phyloP scores from a whole-genome alignment of 116 monocot genomes.

The Zostera marina region DNA sequence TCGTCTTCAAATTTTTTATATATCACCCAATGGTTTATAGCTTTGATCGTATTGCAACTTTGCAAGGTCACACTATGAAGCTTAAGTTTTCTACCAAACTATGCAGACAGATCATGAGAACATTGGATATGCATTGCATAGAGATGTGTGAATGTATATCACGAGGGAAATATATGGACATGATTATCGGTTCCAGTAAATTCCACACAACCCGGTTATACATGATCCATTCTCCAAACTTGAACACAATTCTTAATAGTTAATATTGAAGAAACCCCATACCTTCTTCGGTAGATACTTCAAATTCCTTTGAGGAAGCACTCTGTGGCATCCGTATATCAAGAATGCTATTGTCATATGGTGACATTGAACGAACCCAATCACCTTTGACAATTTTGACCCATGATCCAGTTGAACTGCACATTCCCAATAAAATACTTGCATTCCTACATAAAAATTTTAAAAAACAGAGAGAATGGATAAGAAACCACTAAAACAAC shows the following conservation, averaged over 20 bases:
- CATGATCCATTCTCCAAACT: no score
- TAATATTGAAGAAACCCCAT: neutral
- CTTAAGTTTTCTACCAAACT: no score
- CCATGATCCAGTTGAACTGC: conserved; percentile 36
- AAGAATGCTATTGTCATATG: conserved; percentile 43
- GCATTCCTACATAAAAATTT: conserved; percentile 44
- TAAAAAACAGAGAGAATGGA: neutral
- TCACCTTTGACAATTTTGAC: conserved; percentile 47
- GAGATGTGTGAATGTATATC: no score
- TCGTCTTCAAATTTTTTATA: no score
- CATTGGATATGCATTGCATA: no score
- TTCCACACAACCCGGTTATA: no score
- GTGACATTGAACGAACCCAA: conserved; percentile 43
- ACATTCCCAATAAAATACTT: conserved; percentile 58
- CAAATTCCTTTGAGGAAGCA: conserved; percentile 24
- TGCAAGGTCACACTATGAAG: no score
- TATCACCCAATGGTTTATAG: no score
- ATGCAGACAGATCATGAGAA: no score
- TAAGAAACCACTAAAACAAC: neutral
- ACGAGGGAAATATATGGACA: no score
- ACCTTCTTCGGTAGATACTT: conserved; percentile 70
- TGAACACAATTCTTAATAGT: neutral
- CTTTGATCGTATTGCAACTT: no score
- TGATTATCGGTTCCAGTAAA: no score
- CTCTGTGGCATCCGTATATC: conserved; percentile 47